Evolutionary conservation across 768 basidiomycete genomes (phyloP), one percentile per base, ranked within the genome.

Genomic region (Mycena albidolilacea): DNA sequence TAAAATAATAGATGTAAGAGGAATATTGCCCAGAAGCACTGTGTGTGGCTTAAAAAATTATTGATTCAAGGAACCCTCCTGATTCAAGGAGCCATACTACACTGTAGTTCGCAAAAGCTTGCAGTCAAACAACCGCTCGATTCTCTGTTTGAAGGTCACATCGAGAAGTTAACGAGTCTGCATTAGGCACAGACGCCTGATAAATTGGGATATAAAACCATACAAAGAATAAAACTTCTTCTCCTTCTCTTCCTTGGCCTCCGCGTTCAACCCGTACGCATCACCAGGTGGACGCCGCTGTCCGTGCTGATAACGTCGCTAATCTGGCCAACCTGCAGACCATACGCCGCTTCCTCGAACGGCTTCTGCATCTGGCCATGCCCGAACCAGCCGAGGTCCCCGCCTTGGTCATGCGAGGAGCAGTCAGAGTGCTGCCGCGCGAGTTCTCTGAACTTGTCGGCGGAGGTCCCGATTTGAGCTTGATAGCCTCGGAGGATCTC

Each of bases 331-430:
- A 93, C 88, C 60, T 90, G 79, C 74, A 97, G 86, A 3, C 83
- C 89, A 81, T 88, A 97, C 12, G 95, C 85, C 41, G 95, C 94
- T 39, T 97, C 96, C 83, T 98, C 97, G 79, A 99, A 99, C 44
- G 96, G 92, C 83, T 95, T 96, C 84, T 99, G 98, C 98, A 99
- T 99, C 85, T 95, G 93, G 0, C 93, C 94, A 19, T 82, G 90
- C 0, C 88, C 89, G 78, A 99, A 99, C 86, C 86, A 87, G 0
- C 98, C 96, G 7, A 99, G 89, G 82, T 99, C 97, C 0, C 98
- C 98, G 3, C 87, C 88, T 74, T 93, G 87, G 23, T 87, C 81
- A 78, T 97, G 94, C 48, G 95, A 96, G 7, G 94, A 93, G 82
- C 97, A 98, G 81, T 99, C 97, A 23, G 96, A 97, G 80, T 97